These are phyloP conservation scores for Rhynchosporium secalis DNA, from an alignment of 2,329 filamentous ascomycete species.

Conservation along the genomic window DNA sequence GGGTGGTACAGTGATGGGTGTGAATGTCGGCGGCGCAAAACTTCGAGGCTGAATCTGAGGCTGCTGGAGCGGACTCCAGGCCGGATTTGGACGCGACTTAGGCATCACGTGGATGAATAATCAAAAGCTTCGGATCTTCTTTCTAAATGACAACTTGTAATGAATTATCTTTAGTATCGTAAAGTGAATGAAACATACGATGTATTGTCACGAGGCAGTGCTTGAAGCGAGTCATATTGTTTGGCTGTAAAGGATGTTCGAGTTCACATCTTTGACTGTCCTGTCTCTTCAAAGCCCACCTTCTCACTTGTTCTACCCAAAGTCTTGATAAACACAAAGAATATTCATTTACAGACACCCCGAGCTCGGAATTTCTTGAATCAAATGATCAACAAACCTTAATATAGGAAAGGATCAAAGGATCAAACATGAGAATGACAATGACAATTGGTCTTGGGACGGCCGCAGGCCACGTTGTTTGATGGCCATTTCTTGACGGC, in stretches of 20 bases:
- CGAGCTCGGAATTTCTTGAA: neutral
- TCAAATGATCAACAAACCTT: neutral
- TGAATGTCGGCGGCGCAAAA: slow-evolving; percentile 12
- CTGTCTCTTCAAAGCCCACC: slow-evolving; percentile 1
- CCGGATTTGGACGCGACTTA: neutral
- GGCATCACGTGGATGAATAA: neutral
- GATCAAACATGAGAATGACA: slow-evolving; percentile 1
- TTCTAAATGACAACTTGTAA: neutral
- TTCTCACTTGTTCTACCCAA: neutral
- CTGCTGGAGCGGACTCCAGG: neutral
- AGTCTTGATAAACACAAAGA: slow-evolving; percentile 7
- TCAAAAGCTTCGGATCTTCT: neutral
- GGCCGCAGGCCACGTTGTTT: neutral
- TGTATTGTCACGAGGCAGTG: neutral
- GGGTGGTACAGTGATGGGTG: slow-evolving; percentile 14
- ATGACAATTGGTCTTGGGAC: neutral
- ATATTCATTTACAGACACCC: neutral
- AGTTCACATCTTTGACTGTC: neutral
- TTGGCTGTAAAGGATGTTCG: neutral
- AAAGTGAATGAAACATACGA: neutral
- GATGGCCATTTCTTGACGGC: slow-evolving; percentile 7
- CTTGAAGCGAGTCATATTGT: neutral
- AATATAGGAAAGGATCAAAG: neutral
- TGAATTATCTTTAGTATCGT: neutral
- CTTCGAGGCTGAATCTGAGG: slow-evolving; percentile 20